Base-by-base conservation (phyloP, 1,284 basidiomycete genomes). In the Rhodotorula sp. region DNA sequence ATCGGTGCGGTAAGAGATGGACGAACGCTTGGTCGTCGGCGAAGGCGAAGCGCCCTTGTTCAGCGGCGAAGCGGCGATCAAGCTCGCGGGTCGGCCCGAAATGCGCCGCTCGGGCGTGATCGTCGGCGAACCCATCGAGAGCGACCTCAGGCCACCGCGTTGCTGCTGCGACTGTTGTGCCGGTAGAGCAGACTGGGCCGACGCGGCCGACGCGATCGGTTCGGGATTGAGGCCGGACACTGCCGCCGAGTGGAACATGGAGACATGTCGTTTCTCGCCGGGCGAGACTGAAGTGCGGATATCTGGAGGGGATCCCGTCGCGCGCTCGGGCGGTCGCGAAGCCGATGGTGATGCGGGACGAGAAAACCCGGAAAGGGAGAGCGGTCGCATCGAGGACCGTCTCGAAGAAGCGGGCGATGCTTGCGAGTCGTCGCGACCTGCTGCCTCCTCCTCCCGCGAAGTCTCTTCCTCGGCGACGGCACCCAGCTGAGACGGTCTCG, bases 231-330 rank as follows among this genome's bases (percentile, higher is more conserved):
- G 64, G 14, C 64, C 66, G 31, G 64, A 49, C n/a, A 63, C 70
- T 8, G 75, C 75, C 12, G 67, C 72, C 6, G 66, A 62, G 64
- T 76, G 75, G 70, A 76, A 76, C 58, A 74, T 65, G 23, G 70
- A 72, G 46, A 74, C 67, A 34, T 69, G 64, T 14, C 69, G 70
- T 59, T 67, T 71, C 58, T 76, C 74, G 20, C 66, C 68, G 2
- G 67, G 69, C 5, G 74, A 70, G 20, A 59, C 58, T 8, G 69
- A 58, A 3, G 62, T 43, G 34, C 71, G 67, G 23, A 56, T 63
- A 46, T 72, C 70, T 48, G 62, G 56, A 5, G 72, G 69, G 60
- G 60, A 16, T 47, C 56, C 20, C n/a, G 49, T n/a, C 29, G 57
- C 43, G 34, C 18, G 6, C 51, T 67, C 3, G 54, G 54, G 67